A percentile compares a stretch with the other conserved stretches of the same genome.
These are phyloP conservation scores for Russula virescens DNA, from an alignment of 768 basidiomycete genomes.

Conservation along the genomic window DNA sequence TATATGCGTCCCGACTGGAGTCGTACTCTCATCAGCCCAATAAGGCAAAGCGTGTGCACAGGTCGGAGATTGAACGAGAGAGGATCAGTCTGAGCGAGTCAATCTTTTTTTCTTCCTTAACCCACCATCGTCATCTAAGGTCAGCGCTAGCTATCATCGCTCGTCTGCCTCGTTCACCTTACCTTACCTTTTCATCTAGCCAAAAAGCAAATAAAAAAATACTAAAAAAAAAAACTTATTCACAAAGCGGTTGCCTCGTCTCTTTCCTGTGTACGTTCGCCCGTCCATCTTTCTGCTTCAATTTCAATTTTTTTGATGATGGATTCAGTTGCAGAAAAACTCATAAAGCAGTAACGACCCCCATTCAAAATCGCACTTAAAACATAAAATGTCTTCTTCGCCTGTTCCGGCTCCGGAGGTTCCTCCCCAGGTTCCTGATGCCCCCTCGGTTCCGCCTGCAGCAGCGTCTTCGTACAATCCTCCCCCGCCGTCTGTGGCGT, in stretches of 20 bases:
- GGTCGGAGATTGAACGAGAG: slow-evolving; percentile 38
- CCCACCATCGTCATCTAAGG: slow-evolving; percentile 64
- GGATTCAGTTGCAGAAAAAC: slow-evolving; percentile 49
- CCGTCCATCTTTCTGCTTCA: slow-evolving; percentile 19
- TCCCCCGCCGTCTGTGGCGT: slow-evolving; percentile 46
- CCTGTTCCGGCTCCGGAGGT: slow-evolving; percentile 32
- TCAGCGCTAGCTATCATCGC: slow-evolving; percentile 31
- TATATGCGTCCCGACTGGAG: background rate
- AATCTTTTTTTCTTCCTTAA: slow-evolving; percentile 40
- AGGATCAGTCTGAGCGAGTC: slow-evolving; percentile 24
- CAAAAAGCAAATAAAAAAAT: slow-evolving; percentile 54
- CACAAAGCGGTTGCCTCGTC: slow-evolving; percentile 73
- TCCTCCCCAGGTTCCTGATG: slow-evolving; percentile 36
- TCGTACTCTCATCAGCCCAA: background rate
- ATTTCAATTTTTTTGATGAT: slow-evolving; percentile 22
- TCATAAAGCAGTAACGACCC: slow-evolving; percentile 92
- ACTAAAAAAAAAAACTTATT: slow-evolving; percentile 59
- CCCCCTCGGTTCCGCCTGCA: slow-evolving; percentile 41
- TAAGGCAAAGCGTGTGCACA: slow-evolving; percentile 5
- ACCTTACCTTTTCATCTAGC: slow-evolving; percentile 26
- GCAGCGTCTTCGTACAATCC: slow-evolving; percentile 54
- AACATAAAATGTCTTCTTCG: slow-evolving; percentile 37
- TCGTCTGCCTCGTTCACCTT: slow-evolving; percentile 22
- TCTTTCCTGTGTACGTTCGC: slow-evolving; percentile 56
- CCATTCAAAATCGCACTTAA: slow-evolving; percentile 36